These are phyloP conservation scores for Penicillium maclennaniae DNA, from an alignment of 495 filamentous ascomycete genomes.

Conservation along the genomic window DNA sequence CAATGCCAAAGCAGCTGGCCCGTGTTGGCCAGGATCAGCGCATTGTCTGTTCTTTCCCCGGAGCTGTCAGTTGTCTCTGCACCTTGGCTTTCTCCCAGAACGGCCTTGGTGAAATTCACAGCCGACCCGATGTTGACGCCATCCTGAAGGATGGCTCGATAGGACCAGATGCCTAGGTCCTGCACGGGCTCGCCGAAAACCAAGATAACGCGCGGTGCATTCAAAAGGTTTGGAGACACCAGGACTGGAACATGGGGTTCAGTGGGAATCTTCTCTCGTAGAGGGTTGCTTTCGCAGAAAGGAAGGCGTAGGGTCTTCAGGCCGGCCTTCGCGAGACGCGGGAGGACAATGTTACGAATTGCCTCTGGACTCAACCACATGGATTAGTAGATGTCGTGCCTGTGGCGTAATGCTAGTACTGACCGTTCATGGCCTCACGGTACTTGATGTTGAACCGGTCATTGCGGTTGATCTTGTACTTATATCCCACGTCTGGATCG, in stretches of 20 bases:
- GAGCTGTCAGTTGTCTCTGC: neutral
- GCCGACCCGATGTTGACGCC: conserved; percentile 65
- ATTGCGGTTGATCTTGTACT: conserved; percentile 68
- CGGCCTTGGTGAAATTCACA: conserved; percentile 54
- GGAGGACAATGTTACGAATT: conserved; percentile 53
- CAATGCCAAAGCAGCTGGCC: conserved; percentile 70
- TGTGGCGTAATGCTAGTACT: neutral
- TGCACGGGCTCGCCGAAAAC: conserved; percentile 67
- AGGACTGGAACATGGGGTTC: conserved; percentile 67
- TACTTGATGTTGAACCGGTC: conserved; percentile 67
- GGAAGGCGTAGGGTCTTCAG: conserved; percentile 59
- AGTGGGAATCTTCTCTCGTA: conserved; percentile 6
- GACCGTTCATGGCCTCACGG: conserved; percentile 67
- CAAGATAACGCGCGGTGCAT: conserved; percentile 64
- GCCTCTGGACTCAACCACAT: conserved; percentile 46
- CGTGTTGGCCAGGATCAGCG: conserved; percentile 66
- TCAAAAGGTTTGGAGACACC: conserved; percentile 50
- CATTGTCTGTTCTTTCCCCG: conserved; percentile 10
- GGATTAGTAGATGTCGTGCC: neutral
- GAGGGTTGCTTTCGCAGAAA: neutral
- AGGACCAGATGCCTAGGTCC: conserved; percentile 71
- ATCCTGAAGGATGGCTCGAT: conserved; percentile 55
- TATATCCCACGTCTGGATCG: conserved; percentile 63
- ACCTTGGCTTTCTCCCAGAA: conserved; percentile 27
- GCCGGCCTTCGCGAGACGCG: conserved; percentile 56